phyloP scores from a whole-genome alignment of 441 rosid genomes.

The Geranium incanum region DNA sequence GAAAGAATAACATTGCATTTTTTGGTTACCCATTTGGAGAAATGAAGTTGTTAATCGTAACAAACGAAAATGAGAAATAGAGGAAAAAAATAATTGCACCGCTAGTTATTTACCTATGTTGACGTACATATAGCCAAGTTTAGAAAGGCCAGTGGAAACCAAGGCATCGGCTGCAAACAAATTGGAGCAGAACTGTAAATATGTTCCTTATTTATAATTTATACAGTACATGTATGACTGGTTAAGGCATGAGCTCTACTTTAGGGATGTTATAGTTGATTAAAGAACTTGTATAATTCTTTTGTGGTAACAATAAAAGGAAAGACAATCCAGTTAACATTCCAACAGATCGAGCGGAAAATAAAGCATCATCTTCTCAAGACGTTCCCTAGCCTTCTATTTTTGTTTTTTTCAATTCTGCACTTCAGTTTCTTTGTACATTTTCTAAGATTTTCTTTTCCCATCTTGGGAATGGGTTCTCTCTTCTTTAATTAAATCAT shows the following conservation, averaged over 20 bases:
- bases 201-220: neutral
- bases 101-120: constrained; percentile 57
- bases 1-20: constrained; percentile 13
- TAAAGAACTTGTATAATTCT: neutral
- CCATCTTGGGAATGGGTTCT: too few species aligned
- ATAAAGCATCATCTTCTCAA: too few species aligned
- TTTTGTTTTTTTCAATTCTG: too few species aligned
- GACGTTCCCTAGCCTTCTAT: too few species aligned
- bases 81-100: neutral
- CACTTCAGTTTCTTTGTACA: too few species aligned
- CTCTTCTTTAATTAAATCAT: too few species aligned
- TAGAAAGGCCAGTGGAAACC: constrained; percentile 66
- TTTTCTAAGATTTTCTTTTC: too few species aligned
- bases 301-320: neutral
- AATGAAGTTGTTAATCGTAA: neutral
- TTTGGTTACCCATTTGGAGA: constrained; percentile 16
- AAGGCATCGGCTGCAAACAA: constrained; percentile 66
- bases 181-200: neutral
- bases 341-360: too few species aligned
- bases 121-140: constrained; percentile 68
- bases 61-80: neutral
- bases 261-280: neutral
- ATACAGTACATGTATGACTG: neutral
- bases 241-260: neutral
- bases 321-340: too few species aligned